A percentile compares a stretch with the other conserved stretches of the same genome.
Conservation (phyloP, 768 basidiomycete species). For the Porphyrellus cyaneotinctus region DNA sequence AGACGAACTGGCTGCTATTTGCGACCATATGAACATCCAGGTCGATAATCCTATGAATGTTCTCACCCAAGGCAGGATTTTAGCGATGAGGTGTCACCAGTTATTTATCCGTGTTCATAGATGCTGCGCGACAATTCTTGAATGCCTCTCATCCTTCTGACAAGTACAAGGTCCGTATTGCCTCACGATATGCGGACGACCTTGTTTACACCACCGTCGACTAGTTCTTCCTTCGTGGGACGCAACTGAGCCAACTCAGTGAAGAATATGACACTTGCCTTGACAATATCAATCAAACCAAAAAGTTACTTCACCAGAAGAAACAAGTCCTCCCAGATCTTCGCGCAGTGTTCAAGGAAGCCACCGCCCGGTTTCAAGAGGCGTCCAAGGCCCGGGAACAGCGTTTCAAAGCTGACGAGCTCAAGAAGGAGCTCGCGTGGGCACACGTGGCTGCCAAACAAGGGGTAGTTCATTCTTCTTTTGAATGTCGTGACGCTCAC, state of each 20-base stretch:
- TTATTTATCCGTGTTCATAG: constrained; percentile 13
- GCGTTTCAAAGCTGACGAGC: constrained; percentile 58
- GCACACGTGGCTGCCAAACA: constrained; percentile 74
- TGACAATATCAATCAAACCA: constrained; percentile 67
- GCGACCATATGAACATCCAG: constrained; percentile 95
- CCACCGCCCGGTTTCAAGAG: constrained; percentile 59
- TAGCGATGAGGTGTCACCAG: neutral
- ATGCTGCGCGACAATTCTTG: constrained; percentile 64
- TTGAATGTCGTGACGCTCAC: neutral
- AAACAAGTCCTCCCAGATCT: constrained; percentile 77
- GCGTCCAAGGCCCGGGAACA: constrained; percentile 72
- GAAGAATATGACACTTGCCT: constrained; percentile 81
- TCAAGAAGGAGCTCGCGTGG: constrained; percentile 86
- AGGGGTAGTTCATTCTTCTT: constrained; percentile 36
- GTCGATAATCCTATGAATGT: constrained; percentile 97
- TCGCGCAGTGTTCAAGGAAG: constrained; percentile 51
- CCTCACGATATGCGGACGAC: too few species aligned
- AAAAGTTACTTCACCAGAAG: constrained; percentile 64
- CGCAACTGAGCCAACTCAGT: constrained; percentile 81
- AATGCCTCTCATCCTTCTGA: constrained; percentile 74
- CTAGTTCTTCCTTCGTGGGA: constrained; percentile 93
- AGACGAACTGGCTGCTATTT: constrained; percentile 83
- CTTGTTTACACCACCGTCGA: constrained; percentile 1
- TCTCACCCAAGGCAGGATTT: constrained; percentile 66
- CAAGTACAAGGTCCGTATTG: constrained; percentile 74